These are phyloP conservation scores for Phytophthora agathidicida DNA, from an alignment of 352 stramenopile species.

Conservation along the genomic window DNA sequence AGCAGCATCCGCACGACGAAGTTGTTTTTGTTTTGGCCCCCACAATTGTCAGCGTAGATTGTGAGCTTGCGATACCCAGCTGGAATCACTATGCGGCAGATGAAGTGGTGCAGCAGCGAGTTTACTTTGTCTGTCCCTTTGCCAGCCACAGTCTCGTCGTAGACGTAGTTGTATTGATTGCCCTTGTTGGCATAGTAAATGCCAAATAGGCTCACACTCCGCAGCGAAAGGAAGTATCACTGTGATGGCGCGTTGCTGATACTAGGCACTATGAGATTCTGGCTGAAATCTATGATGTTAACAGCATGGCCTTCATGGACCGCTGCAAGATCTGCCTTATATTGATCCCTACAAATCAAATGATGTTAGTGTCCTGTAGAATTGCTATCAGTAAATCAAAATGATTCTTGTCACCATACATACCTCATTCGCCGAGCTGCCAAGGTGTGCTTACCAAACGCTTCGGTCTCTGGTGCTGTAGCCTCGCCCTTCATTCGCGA, in stretches of 20 bases:
- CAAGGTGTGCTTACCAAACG: slow-evolving; percentile 5
- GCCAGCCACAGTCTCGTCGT: slow-evolving; percentile 2
- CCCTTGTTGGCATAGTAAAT: slow-evolving; percentile 14
- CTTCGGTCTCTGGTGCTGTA: slow-evolving; percentile 9
- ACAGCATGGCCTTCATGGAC: too few species aligned
- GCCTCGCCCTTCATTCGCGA: background rate
- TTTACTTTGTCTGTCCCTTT: slow-evolving; percentile 14
- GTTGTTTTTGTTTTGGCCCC: slow-evolving; percentile 23
- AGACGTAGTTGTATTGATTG: slow-evolving; percentile 15
- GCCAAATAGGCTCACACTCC: slow-evolving; percentile 20
- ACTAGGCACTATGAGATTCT: slow-evolving; percentile 20
- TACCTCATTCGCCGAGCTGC: slow-evolving; percentile 13
- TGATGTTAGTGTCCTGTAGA: background rate
- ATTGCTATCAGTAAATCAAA: slow-evolving; percentile 10
- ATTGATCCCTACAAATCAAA: slow-evolving; percentile 7
- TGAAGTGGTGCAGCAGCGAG: slow-evolving; percentile 3
- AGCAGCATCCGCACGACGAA: slow-evolving; percentile 14
- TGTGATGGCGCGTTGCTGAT: slow-evolving; percentile 7
- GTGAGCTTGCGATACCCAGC: background rate
- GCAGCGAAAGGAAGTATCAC: slow-evolving; percentile 29
- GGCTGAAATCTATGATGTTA: slow-evolving; percentile 23
- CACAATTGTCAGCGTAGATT: slow-evolving; percentile 23
- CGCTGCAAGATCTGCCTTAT: slow-evolving; percentile 8
- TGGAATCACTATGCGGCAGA: background rate
- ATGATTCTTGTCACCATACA: slow-evolving; percentile 5